phyloP scores from a whole-genome alignment of 345 rosid species.

The Eucalyptus grandis region DNA sequence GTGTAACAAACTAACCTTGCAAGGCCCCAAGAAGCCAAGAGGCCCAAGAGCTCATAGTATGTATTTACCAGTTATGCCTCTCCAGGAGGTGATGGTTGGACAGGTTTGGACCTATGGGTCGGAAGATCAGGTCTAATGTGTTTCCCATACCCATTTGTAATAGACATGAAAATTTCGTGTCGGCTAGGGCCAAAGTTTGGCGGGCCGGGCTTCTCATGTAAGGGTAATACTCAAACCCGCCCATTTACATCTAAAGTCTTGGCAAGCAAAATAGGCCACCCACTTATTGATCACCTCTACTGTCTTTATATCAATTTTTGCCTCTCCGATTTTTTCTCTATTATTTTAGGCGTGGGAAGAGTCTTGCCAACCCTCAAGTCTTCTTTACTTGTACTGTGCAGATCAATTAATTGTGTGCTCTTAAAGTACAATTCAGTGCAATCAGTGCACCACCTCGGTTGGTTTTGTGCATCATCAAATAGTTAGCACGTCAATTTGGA shows the following conservation, averaged over 20 bases:
- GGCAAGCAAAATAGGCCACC: neutral
- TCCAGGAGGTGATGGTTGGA: neutral
- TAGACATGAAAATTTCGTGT: neutral
- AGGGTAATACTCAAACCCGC: neutral
- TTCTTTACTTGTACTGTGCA: neutral
- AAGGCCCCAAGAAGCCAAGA: neutral
- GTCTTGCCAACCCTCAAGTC: neutral
- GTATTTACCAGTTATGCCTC: neutral
- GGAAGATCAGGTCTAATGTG: neutral
- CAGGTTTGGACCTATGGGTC: neutral
- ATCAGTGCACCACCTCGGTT: neutral
- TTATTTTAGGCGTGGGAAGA: neutral
- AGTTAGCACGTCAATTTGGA: neutral
- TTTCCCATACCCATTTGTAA: neutral
- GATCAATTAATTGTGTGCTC: neutral
- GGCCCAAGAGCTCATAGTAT: neutral
- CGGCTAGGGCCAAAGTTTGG: neutral
- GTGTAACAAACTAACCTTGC: neutral
- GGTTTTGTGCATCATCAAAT: neutral
- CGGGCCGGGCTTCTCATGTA: neutral
- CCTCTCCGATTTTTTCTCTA: neutral
- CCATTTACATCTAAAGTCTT: neutral
- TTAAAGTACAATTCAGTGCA: neutral
- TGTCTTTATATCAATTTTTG: neutral
- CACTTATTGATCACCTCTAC: neutral